Evolutionary conservation across 306 rosid species (phyloP).

Genomic region (Sindora glabra): DNA sequence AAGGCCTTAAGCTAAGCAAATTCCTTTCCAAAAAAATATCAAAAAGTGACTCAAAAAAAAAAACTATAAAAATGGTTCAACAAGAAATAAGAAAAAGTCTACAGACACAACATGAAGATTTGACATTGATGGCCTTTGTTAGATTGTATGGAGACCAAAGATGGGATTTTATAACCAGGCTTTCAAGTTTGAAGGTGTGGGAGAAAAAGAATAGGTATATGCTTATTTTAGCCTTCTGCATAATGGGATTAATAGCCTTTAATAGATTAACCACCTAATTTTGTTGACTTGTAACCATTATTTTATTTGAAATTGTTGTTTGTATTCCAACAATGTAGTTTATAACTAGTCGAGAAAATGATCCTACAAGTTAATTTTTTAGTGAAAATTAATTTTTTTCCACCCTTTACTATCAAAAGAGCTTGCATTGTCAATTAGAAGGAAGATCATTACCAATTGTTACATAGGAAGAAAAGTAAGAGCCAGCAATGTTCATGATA

Average conservation of each 20-base stretch:
- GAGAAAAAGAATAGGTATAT: conserved; percentile 93
- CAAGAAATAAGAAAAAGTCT: conserved; percentile 73
- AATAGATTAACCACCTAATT: conserved; percentile 32
- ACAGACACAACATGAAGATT: conserved; percentile 93
- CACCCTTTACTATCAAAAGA: no score
- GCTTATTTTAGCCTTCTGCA: conserved; percentile 33
- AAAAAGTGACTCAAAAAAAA: not conserved
- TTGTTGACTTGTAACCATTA: conserved; percentile 71
- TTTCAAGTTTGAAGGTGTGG: conserved; percentile 99
- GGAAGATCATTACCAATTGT: conserved; percentile 55
- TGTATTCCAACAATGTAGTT: conserved; percentile 88
- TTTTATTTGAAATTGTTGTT: conserved; percentile 73
- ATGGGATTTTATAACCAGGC: conserved; percentile 92
- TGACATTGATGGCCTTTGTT: conserved; percentile 67
- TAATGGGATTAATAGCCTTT: conserved; percentile 36
- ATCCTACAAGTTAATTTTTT: conserved; percentile 48
- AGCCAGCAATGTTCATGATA: conserved; percentile 90
- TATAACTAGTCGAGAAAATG: conserved; percentile 93
- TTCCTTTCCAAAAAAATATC: not conserved
- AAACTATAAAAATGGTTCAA: conserved; percentile 25
- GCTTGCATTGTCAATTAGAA: not conserved
- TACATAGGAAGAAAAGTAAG: conserved; percentile 86
- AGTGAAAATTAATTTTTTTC: not conserved
- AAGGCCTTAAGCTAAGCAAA: conserved; percentile 13
- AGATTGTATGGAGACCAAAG: conserved; percentile 86